Conservation (phyloP, 75 land plant genomes). For the Cupressus sempervirens region DNA sequence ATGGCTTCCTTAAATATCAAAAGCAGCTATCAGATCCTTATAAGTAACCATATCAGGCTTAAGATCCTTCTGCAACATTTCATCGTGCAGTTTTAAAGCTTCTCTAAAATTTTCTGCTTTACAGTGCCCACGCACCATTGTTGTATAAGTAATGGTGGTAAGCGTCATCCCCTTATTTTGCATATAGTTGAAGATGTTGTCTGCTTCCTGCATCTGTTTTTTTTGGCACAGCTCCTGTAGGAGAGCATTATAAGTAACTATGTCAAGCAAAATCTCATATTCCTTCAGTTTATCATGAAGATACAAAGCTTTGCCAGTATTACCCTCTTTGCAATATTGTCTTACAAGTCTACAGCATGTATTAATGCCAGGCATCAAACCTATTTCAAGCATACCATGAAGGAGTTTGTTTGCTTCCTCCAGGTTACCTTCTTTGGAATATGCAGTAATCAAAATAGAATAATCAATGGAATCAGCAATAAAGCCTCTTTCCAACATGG, state of each 20-base stretch:
- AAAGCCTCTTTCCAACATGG: constrained; percentile 45
- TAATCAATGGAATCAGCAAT: constrained; percentile 41
- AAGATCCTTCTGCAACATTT: constrained; percentile 45
- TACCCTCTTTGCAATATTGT: constrained; percentile 33
- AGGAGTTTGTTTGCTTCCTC: constrained; percentile 42
- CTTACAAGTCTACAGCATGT: constrained; percentile 38
- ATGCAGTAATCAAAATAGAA: constrained; percentile 33
- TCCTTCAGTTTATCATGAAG: constrained; percentile 46
- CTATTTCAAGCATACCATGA: constrained; percentile 45
- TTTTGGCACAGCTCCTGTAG: constrained; percentile 28
- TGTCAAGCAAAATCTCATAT: constrained; percentile 27
- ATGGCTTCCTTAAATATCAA: constrained; percentile 11
- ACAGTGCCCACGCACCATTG: constrained; percentile 38
- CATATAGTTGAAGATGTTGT: constrained; percentile 38
- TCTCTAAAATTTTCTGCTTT: constrained; percentile 29
- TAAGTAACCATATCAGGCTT: constrained; percentile 37
- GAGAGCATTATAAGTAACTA: constrained; percentile 29
- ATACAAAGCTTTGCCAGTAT: constrained; percentile 25
- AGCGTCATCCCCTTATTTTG: constrained; percentile 15
- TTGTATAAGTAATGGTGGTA: constrained; percentile 27
- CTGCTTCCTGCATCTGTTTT: constrained; percentile 24
- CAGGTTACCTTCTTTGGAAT: constrained; percentile 34
- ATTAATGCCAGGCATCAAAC: constrained; percentile 22
- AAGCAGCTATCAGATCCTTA: constrained; percentile 33
- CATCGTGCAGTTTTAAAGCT: constrained; percentile 58